These are phyloP conservation scores for Clonostachys byssicola DNA, from an alignment of 2,329 filamentous ascomycete species.

Conservation along the genomic window DNA sequence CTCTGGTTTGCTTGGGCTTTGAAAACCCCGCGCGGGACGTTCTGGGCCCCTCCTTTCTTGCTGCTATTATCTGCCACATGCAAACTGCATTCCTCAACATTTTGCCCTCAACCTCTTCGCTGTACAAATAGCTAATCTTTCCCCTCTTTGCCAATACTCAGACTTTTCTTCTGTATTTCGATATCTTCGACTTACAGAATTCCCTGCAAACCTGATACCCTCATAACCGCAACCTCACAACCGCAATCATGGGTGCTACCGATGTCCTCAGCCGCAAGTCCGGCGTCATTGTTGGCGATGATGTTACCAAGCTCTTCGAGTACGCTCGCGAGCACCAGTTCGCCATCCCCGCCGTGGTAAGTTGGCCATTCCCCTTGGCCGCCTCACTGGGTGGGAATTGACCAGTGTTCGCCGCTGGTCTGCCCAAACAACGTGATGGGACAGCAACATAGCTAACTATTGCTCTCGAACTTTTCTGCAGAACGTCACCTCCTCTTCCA, in stretches of 20 bases:
- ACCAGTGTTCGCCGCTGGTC: background rate
- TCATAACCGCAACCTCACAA: slow-evolving; percentile 4
- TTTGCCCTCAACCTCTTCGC: slow-evolving; percentile 1
- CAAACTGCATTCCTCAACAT: background rate
- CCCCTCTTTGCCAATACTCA: background rate
- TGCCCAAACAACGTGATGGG: background rate
- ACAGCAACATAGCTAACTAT: background rate
- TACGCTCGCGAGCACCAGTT: slow-evolving; percentile 85
- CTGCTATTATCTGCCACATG: background rate
- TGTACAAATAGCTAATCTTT: background rate
- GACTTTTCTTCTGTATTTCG: background rate
- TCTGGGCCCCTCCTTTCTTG: too few species aligned
- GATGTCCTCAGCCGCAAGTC: slow-evolving; percentile 46
- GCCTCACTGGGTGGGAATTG: slow-evolving; percentile 9
- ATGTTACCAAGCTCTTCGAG: slow-evolving; percentile 69
- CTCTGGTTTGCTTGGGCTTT: too few species aligned
- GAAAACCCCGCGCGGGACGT: too few species aligned
- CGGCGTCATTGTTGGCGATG: slow-evolving; percentile 50
- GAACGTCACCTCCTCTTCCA: slow-evolving; percentile 91
- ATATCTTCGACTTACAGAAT: background rate
- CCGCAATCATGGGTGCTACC: slow-evolving; percentile 27
- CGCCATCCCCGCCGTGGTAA: slow-evolving; percentile 75
- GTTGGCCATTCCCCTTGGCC: slow-evolving; percentile 22
- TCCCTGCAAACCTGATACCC: background rate
- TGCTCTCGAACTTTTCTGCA: slow-evolving; percentile 7